These are phyloP conservation scores for Euphrasia confusa DNA, from an alignment of 257 asterid genomes.

Conservation along the genomic window DNA sequence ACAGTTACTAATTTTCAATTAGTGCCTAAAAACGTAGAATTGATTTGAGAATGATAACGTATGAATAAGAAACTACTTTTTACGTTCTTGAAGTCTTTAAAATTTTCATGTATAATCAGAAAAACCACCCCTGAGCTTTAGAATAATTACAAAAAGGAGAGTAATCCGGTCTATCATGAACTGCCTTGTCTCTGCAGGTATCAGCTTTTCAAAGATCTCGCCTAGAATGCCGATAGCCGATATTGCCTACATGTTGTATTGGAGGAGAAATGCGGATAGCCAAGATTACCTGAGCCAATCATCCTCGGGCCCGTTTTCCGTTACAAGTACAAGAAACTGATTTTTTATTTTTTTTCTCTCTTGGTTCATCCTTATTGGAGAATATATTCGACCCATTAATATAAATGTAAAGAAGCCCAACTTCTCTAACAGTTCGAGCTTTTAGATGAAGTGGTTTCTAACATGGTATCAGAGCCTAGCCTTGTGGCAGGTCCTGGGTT, in stretches of 20 bases:
- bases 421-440: too few relatives aligned
- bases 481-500: too few relatives aligned
- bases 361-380: background rate
- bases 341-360: background rate
- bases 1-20: background rate
- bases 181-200: conserved; percentile 26
- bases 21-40: background rate
- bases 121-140: background rate
- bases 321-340: background rate
- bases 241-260: background rate
- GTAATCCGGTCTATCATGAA: background rate
- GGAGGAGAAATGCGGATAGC: conserved; percentile 9
- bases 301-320: conserved; percentile 12
- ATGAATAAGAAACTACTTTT: background rate
- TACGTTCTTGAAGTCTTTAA: background rate
- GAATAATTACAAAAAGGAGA: background rate
- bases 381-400: too few relatives aligned
- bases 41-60: conserved; percentile 1
- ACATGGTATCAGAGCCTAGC: too few relatives aligned
- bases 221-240: background rate
- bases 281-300: conserved; percentile 1
- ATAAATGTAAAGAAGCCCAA: too few relatives aligned
- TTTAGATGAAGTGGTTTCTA: too few relatives aligned
- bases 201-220: conserved; percentile 35
- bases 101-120: background rate